phyloP scores from a whole-genome alignment of 2,329 filamentous ascomycete genomes.

The Venturia effusa region DNA sequence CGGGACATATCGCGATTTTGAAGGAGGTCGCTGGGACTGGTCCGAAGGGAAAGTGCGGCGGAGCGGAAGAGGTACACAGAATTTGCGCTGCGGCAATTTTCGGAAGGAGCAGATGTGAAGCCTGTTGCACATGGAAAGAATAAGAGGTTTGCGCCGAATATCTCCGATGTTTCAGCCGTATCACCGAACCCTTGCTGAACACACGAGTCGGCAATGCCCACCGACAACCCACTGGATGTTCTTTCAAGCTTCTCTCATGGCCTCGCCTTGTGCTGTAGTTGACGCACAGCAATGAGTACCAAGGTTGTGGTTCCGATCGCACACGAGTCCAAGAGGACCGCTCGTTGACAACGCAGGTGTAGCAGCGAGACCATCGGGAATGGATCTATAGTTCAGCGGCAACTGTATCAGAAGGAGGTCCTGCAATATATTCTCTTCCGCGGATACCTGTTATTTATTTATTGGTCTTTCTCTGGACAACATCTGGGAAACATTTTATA shows the following conservation, averaged over 20 bases:
- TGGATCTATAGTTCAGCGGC: too few relatives aligned
- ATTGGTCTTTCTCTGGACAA: too few relatives aligned
- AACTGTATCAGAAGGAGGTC: too few relatives aligned
- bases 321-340: too few relatives aligned
- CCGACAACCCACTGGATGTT: neutral
- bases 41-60: neutral
- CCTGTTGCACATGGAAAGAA: neutral
- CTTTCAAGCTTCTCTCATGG: neutral
- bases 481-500: neutral
- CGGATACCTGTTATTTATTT: too few relatives aligned
- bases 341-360: too few relatives aligned
- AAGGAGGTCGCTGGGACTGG: neutral
- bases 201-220: neutral
- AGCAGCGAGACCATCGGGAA: too few relatives aligned
- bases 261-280: neutral
- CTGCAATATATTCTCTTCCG: too few relatives aligned
- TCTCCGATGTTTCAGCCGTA: neutral
- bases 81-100: neutral
- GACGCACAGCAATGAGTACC: too few relatives aligned
- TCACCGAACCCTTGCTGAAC: neutral
- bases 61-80: neutral
- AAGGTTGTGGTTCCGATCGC: too few relatives aligned
- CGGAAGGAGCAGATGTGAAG: neutral
- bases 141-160: neutral
- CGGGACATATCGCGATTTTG: constrained; percentile 20